Base-by-base conservation (phyloP, 805 yeast genomes). In the Kodamaea jinghongensis region DNA sequence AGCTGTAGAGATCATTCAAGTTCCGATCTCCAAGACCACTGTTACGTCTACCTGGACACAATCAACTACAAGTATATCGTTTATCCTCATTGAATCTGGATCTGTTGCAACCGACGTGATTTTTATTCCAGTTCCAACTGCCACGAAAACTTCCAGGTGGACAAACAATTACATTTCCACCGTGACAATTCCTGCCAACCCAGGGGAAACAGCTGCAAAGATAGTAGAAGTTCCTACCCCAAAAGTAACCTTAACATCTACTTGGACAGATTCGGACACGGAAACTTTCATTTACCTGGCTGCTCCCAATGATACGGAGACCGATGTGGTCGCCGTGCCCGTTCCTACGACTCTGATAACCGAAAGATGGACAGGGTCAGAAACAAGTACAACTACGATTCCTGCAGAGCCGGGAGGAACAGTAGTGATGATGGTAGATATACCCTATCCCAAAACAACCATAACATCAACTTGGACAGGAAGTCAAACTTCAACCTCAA, bases 401-500 rank as follows among this genome's bases (percentile, higher is more conserved):
- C 11, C 16, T 9, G 25, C 31, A 6, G 2, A 42, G 45, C 38
- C 43, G 7, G 40, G 34, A 11, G 32, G 31, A 6, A 43, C 47
- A 11, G 39, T 13, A 10, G 39, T 46, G 6, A 39, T 45, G 14
- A 34, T 46, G 45, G 34, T 39, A 23, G 20, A 41, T 28, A 6
- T 27, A 10, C 40, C 36, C 3, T 27, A 45, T 6, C 40, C 41
- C 3, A 28, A 36, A 4, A 20, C 34, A 1, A 43, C 51, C 2
- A 13, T 29, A 8, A 42, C 49, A 6, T n/a, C 38, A 8, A 54
- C 47, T 5, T 45, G 42, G 39, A 39, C 44, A 10, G 44, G 40
- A 15, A 57, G 60, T 7, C 47, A 38, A 36, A 54, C 59, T 3
- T 52, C 52, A 20, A 49, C 42, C 12, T 55, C 54, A 14, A 43